These are phyloP conservation scores for Boehmeria nivea DNA, from an alignment of 306 rosid genomes.

Conservation along the genomic window DNA sequence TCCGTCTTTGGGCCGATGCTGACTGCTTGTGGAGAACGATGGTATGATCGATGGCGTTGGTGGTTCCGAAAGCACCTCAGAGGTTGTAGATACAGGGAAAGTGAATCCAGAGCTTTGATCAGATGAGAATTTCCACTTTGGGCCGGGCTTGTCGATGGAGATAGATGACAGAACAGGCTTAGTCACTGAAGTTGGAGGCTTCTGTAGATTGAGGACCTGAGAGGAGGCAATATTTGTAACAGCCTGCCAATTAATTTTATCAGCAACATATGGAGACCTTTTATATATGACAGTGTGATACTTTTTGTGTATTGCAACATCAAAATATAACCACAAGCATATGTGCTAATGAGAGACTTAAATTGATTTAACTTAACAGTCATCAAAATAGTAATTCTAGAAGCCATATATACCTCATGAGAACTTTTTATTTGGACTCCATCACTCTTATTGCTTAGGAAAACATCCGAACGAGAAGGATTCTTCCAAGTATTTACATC, in stretches of 20 bases:
- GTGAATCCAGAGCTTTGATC: slow-evolving; percentile 59
- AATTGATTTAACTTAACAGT: neutral
- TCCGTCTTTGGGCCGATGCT: slow-evolving; percentile 33
- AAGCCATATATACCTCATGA: slow-evolving; percentile 12
- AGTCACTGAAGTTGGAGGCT: slow-evolving; percentile 27
- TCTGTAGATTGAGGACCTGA: slow-evolving; percentile 26
- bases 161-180: slow-evolving; percentile 65
- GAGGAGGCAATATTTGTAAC: slow-evolving; percentile 24
- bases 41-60: slow-evolving; percentile 82
- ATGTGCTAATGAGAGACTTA: neutral
- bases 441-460: slow-evolving; percentile 20
- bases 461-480: slow-evolving; percentile 26
- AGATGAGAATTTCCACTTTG: slow-evolving; percentile 52
- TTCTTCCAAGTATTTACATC: slow-evolving; percentile 26
- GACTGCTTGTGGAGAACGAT: slow-evolving; percentile 30
- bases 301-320: no score
- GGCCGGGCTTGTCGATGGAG: slow-evolving; percentile 46
- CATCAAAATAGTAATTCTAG: neutral
- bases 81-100: slow-evolving; percentile 64
- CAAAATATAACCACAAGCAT: neutral
- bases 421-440: slow-evolving; percentile 1
- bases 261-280: neutral
- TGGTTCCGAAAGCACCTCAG: slow-evolving; percentile 53
- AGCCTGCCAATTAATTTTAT: slow-evolving; percentile 43
- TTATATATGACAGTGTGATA: no score